Conservation (phyloP, 805 yeast species). For the Kodamaea fukazawae region DNA sequence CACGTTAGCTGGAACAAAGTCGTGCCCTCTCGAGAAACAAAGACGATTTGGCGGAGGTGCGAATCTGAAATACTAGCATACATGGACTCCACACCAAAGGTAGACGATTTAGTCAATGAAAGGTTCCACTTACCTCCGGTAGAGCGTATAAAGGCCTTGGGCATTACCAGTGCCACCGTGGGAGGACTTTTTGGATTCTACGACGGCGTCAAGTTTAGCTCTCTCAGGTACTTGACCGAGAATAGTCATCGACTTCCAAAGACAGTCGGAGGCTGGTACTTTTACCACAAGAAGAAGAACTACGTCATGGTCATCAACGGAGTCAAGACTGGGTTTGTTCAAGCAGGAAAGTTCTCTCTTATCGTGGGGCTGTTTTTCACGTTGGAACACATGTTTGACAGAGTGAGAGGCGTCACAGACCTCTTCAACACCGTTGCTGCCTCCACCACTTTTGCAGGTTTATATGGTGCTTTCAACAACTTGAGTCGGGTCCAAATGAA, state of each 20-base stretch:
- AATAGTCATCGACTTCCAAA: constrained; percentile 80
- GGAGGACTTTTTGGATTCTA: constrained; percentile 58
- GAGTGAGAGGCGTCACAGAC: constrained; percentile 51
- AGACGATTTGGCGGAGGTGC: no score
- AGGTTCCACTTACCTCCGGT: constrained; percentile 51
- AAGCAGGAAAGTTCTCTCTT: constrained; percentile 34
- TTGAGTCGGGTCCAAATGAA: constrained; percentile 44
- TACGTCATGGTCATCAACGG: constrained; percentile 66
- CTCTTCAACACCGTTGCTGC: constrained; percentile 62
- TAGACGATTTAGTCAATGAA: constrained; percentile 23
- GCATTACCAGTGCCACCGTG: constrained; percentile 36
- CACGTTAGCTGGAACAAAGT: neutral
- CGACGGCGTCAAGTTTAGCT: constrained; percentile 53
- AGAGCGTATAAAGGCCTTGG: constrained; percentile 44
- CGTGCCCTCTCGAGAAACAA: neutral
- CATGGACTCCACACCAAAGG: constrained; percentile 1
- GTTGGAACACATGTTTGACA: constrained; percentile 61
- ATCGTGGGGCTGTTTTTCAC: constrained; percentile 54
- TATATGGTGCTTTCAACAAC: constrained; percentile 45
- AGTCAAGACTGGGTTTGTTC: constrained; percentile 44
- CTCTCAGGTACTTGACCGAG: constrained; percentile 66
- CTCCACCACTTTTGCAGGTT: constrained; percentile 49
- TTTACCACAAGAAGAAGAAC: constrained; percentile 80
- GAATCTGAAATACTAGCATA: no score
- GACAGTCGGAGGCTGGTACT: constrained; percentile 83